A percentile compares a stretch with the other conserved stretches of the same genome.
Conservation (phyloP, 805 yeast genomes). For the Candida insectalens region DNA sequence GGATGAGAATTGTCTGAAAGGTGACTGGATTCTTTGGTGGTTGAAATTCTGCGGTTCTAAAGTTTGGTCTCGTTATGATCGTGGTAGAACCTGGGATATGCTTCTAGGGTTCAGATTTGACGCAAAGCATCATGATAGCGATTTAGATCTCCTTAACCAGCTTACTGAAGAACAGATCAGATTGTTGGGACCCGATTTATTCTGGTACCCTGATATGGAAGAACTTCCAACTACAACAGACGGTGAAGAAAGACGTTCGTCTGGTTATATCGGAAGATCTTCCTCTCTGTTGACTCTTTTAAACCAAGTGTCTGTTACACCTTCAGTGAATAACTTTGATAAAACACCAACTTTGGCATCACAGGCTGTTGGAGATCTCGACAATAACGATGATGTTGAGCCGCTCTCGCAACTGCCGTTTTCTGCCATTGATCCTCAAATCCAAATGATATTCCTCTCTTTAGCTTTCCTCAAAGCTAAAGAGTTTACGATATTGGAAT, state of each 20-base stretch:
- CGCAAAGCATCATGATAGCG: conserved; percentile 14
- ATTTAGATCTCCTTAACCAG: conserved; percentile 14
- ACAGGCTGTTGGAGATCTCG: conserved; percentile 1
- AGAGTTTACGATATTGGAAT: conserved; percentile 69
- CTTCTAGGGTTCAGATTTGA: conserved; percentile 66
- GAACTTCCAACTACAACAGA: conserved; percentile 4
- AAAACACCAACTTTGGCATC: conserved; percentile 22
- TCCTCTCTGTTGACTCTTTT: conserved; percentile 22
- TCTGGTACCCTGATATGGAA: conserved; percentile 41
- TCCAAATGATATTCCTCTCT: conserved; percentile 65
- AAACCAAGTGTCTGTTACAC: conserved; percentile 14
- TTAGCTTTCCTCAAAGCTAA: conserved; percentile 74
- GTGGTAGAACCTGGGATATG: conserved; percentile 88
- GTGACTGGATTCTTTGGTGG: conserved; percentile 95
- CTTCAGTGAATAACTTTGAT: too few species aligned
- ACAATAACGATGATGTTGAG: conserved; percentile 13
- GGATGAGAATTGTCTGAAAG: conserved; percentile 72
- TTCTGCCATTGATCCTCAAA: conserved; percentile 62
- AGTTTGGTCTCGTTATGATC: conserved; percentile 69
- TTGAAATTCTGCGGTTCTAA: conserved; percentile 82
- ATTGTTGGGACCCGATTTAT: conserved; percentile 48
- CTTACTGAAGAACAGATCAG: conserved; percentile 14
- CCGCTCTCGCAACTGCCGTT: conserved; percentile 32
- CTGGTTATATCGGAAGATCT: conserved; percentile 15
- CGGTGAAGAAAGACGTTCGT: not conserved